Evolutionary conservation across 1,139 yeast species (phyloP).

Genomic region (Kurtzmaniella quercitrusa): DNA sequence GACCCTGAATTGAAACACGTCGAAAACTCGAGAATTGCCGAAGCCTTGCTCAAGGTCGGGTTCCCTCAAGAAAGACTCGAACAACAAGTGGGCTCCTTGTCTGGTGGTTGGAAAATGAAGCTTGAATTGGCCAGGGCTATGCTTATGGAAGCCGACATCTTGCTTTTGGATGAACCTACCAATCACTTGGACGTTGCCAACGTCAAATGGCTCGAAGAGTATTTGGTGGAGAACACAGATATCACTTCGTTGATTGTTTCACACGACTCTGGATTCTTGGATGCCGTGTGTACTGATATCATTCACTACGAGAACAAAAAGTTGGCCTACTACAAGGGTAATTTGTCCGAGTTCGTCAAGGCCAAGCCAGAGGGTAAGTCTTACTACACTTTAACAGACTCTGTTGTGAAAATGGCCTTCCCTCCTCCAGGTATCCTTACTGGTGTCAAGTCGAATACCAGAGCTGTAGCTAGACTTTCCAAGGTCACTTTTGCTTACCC

Average conservation of each 20-base stretch:
- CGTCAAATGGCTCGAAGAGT: constrained; percentile 91
- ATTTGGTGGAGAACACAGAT: constrained; percentile 72
- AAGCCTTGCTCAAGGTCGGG: constrained; percentile 80
- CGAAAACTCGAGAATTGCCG: constrained; percentile 64
- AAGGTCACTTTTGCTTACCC: constrained; percentile 89
- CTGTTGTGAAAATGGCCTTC: constrained; percentile 94
- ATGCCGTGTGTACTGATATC: constrained; percentile 92
- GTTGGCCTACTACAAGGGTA: constrained; percentile 93
- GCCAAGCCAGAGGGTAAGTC: constrained; percentile 95
- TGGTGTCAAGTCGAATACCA: constrained; percentile 91
- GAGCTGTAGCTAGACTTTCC: constrained; percentile 90
- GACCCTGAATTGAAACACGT: constrained; percentile 75
- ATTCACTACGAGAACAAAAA: constrained; percentile 95
- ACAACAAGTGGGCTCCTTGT: constrained; percentile 88
- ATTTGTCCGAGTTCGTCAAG: constrained; percentile 85
- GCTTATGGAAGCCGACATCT: constrained; percentile 95
- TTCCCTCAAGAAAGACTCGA: constrained; percentile 85
- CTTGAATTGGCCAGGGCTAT: constrained; percentile 96
- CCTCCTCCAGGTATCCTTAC: constrained; percentile 97
- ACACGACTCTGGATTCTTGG: constrained; percentile 96
- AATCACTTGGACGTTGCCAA: constrained; percentile 94
- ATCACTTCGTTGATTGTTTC: constrained; percentile 95
- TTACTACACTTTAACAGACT: constrained; percentile 91
- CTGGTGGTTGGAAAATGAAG: constrained; percentile 99
- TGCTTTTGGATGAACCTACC: constrained; percentile 95